These are phyloP conservation scores for Mortierella sp. DNA, from an alignment of 371 early-diverging fungal species.

Conservation along the genomic window DNA sequence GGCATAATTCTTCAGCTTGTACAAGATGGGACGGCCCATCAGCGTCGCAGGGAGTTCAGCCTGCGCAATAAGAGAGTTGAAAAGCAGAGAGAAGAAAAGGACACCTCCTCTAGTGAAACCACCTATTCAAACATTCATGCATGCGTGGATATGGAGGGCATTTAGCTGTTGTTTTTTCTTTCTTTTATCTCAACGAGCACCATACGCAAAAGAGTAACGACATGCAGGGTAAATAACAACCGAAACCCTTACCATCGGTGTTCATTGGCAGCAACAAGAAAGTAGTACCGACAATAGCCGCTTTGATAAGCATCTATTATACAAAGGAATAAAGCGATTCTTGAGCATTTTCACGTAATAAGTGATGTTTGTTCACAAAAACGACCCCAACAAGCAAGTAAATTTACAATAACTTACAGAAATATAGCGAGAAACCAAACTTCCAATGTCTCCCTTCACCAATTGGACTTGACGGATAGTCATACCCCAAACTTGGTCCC, in stretches of 20 bases:
- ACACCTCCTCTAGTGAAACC: conserved; percentile 81
- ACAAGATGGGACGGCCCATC: conserved; percentile 67
- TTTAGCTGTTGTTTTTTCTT: neutral
- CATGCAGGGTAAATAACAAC: neutral
- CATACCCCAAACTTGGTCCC: conserved; percentile 68
- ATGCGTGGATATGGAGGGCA: conserved; percentile 14
- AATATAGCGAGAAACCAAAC: conserved; percentile 66
- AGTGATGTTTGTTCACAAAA: too few species aligned
- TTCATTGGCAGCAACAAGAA: conserved; percentile 66
- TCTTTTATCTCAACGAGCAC: neutral
- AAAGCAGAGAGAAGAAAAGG: conserved; percentile 62
- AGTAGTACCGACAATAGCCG: conserved; percentile 73
- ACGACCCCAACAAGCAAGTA: too few species aligned
- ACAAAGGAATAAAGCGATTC: neutral
- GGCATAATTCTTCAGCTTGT: conserved; percentile 72
- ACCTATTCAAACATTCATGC: conserved; percentile 46
- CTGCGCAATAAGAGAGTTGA: conserved; percentile 64
- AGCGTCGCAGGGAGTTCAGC: conserved; percentile 63
- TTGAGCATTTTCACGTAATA: neutral
- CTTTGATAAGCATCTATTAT: conserved; percentile 61
- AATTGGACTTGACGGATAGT: conserved; percentile 72
- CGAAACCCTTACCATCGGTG: conserved; percentile 57
- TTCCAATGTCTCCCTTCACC: conserved; percentile 60
- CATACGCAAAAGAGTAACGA: neutral
- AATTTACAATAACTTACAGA: conserved; percentile 25